These are phyloP conservation scores for Apophysomyces variabilis DNA, from an alignment of 371 early-diverging fungal species.

Conservation along the genomic window DNA sequence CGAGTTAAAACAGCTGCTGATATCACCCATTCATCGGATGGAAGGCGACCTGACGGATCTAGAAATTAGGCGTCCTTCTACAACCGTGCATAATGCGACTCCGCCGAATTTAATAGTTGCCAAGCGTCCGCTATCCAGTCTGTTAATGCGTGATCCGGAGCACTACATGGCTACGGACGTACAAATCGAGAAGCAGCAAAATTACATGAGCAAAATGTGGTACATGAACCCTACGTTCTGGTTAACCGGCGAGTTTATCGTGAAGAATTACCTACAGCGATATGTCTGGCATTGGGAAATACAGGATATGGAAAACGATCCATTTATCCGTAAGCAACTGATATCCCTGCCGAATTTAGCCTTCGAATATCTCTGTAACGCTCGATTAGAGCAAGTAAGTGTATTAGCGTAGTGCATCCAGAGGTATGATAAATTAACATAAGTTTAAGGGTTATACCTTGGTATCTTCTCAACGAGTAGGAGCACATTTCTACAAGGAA, in stretches of 20 bases:
- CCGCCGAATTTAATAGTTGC: constrained; percentile 21
- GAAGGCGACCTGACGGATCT: constrained; percentile 7
- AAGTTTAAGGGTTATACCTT: constrained; percentile 51
- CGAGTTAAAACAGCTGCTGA: constrained; percentile 28
- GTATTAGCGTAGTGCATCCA: not conserved
- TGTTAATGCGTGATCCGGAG: constrained; percentile 52
- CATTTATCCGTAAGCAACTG: constrained; percentile 34
- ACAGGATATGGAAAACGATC: constrained; percentile 45
- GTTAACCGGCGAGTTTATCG: constrained; percentile 46
- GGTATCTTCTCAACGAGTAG: constrained; percentile 52
- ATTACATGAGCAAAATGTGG: constrained; percentile 25
- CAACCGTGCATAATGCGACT: constrained; percentile 11
- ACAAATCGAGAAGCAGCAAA: constrained; percentile 11
- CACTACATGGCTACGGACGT: constrained; percentile 31
- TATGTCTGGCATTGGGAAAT: constrained; percentile 68
- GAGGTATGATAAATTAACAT: not conserved
- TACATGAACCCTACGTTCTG: constrained; percentile 27
- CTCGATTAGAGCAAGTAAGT: constrained; percentile 61
- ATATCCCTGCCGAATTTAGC: constrained; percentile 63
- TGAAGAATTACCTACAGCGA: constrained; percentile 63
- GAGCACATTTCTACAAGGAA: constrained; percentile 72
- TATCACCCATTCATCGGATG: not conserved
- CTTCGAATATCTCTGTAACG: constrained; percentile 64
- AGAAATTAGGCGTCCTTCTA: constrained; percentile 18
- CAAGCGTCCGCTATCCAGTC: constrained; percentile 44